Conservation (phyloP, 495 filamentous ascomycete species). For the Trichoderma virens region DNA sequence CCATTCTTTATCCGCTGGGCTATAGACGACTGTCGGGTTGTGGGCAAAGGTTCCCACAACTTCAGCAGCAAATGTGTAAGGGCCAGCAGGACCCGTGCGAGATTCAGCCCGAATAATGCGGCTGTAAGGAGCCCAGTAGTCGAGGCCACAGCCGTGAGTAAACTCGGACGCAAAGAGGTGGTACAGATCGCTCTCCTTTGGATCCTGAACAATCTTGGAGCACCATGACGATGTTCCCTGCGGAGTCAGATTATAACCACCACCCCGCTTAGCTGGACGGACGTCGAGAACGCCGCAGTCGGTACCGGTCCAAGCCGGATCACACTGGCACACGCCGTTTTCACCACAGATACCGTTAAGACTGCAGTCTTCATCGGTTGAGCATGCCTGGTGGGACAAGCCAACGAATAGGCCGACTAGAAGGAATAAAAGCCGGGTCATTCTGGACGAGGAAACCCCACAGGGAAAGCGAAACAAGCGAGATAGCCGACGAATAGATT, state of each 20-base stretch:
- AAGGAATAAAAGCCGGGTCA: not conserved
- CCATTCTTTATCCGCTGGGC: conserved; percentile 25
- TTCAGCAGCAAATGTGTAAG: conserved; percentile 26
- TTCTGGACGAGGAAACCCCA: not conserved
- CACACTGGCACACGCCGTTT: conserved; percentile 22
- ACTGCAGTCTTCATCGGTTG: conserved; percentile 34
- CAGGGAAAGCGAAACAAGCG: not conserved
- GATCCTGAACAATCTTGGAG: conserved; percentile 30
- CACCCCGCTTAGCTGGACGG: conserved; percentile 20
- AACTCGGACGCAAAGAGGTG: conserved; percentile 32
- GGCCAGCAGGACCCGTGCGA: conserved; percentile 25
- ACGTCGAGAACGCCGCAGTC: conserved; percentile 34
- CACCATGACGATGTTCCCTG: conserved; percentile 34
- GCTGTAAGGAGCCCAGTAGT: conserved; percentile 31
- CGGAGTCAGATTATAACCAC: conserved; percentile 29
- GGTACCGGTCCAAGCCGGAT: conserved; percentile 30
- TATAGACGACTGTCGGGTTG: conserved; percentile 32
- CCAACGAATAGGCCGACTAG: not conserved
- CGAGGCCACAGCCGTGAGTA: conserved; percentile 27
- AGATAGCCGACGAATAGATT: not conserved
- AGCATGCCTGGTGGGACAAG: conserved; percentile 15
- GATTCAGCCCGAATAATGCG: conserved; percentile 31
- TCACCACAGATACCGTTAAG: conserved; percentile 30
- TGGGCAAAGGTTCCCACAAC: conserved; percentile 29
- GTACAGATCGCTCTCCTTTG: conserved; percentile 20